phyloP scores from a whole-genome alignment of 2,329 filamentous ascomycete genomes.

The Coniochaeta sp. region DNA sequence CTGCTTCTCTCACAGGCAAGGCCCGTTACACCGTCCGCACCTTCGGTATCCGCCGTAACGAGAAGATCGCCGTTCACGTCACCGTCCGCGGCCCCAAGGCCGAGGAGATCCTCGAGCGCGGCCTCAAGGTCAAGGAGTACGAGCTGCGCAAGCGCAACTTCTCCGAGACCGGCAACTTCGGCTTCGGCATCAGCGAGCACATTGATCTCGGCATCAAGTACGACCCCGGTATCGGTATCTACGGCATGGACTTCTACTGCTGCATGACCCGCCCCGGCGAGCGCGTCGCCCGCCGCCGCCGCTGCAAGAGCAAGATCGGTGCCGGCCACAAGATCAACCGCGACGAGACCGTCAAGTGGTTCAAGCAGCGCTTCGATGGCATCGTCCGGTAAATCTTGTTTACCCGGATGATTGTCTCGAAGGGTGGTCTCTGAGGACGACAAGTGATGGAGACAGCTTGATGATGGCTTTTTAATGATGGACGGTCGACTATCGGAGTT shows the following conservation, averaged over 20 bases:
- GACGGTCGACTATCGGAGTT: not conserved
- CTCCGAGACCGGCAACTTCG: conserved; percentile 99
- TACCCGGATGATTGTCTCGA: not conserved
- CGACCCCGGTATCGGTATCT: conserved; percentile 96
- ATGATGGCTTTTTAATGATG: not conserved
- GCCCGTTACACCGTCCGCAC: conserved; percentile 99
- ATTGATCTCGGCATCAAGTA: conserved; percentile 99
- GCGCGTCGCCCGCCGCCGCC: conserved; percentile 92
- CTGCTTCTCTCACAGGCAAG: conserved; percentile 61
- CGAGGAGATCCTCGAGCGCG: conserved; percentile 99
- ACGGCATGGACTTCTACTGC: conserved; percentile 99
- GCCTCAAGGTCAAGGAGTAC: conserved; percentile 99
- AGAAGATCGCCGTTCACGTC: conserved; percentile 99
- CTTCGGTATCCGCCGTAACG: conserved; percentile 99
- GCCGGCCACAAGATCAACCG: conserved; percentile 88
- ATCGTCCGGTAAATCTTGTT: conserved; percentile 86
- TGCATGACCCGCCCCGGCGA: conserved; percentile 99
- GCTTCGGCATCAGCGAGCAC: conserved; percentile 99
- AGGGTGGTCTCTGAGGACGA: not conserved
- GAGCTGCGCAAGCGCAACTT: conserved; percentile 99
- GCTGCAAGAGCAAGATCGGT: conserved; percentile 80
- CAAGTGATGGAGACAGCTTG: not conserved
- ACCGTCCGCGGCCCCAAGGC: conserved; percentile 96
- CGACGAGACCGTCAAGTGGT: conserved; percentile 97
- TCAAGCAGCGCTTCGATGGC: conserved; percentile 83